Percentiles rank a stretch among this genome's conserved stretches.
Evolutionary conservation across 2,329 filamentous ascomycete genomes (phyloP).

Genomic region (Colletotrichum sp.): DNA sequence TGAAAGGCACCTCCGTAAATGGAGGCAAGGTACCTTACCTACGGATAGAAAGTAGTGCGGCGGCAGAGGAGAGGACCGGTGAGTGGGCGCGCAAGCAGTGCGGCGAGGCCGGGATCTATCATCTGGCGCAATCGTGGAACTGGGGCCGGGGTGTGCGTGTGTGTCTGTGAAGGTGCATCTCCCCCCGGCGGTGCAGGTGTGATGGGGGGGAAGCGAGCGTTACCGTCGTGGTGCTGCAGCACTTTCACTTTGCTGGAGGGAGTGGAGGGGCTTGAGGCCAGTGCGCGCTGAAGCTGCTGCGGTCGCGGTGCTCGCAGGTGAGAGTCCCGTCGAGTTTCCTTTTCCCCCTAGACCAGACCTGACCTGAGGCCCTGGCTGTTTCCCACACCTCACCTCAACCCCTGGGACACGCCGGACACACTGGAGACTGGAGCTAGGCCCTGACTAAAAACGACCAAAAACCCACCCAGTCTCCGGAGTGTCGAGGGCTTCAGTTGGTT

Average conservation of each 20-base stretch:
- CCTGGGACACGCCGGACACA: not conserved
- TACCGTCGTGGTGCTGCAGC: not conserved
- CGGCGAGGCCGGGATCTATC: slow-evolving; percentile 9
- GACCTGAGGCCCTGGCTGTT: not conserved
- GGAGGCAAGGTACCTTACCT: not conserved
- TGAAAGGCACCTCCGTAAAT: too few relatives aligned
- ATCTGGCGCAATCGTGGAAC: slow-evolving; percentile 19
- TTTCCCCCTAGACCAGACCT: not conserved
- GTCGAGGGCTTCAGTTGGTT: not conserved
- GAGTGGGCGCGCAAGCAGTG: not conserved
- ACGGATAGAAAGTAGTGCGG: not conserved
- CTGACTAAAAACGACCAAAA: not conserved
- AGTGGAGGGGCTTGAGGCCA: not conserved
- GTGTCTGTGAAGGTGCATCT: not conserved
- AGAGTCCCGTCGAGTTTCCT: not conserved
- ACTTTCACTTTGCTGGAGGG: not conserved
- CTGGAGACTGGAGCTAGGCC: not conserved
- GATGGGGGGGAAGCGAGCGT: not conserved
- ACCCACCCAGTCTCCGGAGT: not conserved
- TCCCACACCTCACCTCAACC: not conserved
- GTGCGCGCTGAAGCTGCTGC: not conserved
- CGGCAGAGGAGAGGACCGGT: not conserved
- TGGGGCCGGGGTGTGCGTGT: not conserved
- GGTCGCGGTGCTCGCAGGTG: not conserved
- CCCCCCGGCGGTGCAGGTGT: not conserved